Evolutionary conservation across 2,329 filamentous ascomycete genomes (phyloP).

Genomic region (Claviceps fusiformis): DNA sequence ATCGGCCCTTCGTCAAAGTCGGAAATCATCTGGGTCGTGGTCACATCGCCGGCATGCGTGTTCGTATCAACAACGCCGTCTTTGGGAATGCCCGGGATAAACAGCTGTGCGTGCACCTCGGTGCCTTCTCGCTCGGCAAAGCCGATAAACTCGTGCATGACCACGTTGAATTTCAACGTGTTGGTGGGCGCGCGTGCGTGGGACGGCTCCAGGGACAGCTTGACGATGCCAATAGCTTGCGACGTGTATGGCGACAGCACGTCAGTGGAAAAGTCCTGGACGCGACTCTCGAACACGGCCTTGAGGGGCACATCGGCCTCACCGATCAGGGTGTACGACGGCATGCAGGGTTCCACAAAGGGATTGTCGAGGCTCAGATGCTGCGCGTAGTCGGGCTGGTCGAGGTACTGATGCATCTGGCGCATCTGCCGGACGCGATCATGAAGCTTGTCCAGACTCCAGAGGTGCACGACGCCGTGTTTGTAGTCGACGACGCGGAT

Average conservation of each 20-base stretch:
- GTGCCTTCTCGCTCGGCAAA: conserved; percentile 94
- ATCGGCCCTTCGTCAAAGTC: conserved; percentile 89
- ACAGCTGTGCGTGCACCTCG: conserved; percentile 92
- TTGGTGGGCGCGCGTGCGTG: conserved; percentile 83
- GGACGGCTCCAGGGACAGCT: conserved; percentile 83
- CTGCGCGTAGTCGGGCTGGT: conserved; percentile 86
- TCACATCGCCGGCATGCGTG: conserved; percentile 61
- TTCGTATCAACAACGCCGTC: conserved; percentile 47
- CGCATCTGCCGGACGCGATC: conserved; percentile 84
- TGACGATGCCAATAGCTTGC: conserved; percentile 79
- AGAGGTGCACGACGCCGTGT: conserved; percentile 72
- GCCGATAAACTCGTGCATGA: conserved; percentile 91
- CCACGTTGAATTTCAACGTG: conserved; percentile 94
- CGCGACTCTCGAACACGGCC: conserved; percentile 85
- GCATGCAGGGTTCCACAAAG: conserved; percentile 82
- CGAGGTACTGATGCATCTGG: conserved; percentile 92
- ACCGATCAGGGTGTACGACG: conserved; percentile 81
- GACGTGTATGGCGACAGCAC: conserved; percentile 86
- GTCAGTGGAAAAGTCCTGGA: conserved; percentile 87
- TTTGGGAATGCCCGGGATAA: conserved; percentile 79
- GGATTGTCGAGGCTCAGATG: conserved; percentile 89
- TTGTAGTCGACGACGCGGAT: conserved; percentile 86
- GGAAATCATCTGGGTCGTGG: conserved; percentile 86
- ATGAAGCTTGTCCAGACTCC: conserved; percentile 87
- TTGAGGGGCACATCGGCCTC: conserved; percentile 86